These are phyloP conservation scores for Thielaviopsis punctulata DNA, from an alignment of 2,329 filamentous ascomycete genomes.

Conservation along the genomic window DNA sequence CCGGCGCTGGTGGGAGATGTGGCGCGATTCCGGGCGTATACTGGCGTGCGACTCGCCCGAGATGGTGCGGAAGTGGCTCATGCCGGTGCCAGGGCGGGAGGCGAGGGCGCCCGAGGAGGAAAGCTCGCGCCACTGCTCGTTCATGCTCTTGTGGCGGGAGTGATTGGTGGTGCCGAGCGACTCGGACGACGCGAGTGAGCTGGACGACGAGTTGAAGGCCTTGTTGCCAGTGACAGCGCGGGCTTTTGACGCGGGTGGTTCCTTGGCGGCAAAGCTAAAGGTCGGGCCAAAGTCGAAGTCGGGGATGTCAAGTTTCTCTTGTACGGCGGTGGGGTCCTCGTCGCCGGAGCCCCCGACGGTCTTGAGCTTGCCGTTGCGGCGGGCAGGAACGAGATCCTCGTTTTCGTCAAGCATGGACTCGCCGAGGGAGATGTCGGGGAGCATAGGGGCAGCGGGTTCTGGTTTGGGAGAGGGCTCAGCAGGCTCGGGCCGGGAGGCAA, in stretches of 20 bases:
- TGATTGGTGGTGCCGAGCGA: background rate
- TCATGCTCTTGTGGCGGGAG: slow-evolving; percentile 3
- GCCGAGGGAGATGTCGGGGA: slow-evolving; percentile 3
- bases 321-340: slow-evolving; percentile 7
- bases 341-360: slow-evolving; percentile 45
- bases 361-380: slow-evolving; percentile 53
- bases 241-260: slow-evolving; percentile 9
- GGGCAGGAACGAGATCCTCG: slow-evolving; percentile 14
- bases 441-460: background rate
- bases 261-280: slow-evolving; percentile 36
- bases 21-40: background rate
- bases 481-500: background rate
- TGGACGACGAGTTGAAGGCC: background rate
- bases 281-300: slow-evolving; percentile 77
- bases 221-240: slow-evolving; percentile 3
- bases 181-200: background rate
- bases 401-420: slow-evolving; percentile 15
- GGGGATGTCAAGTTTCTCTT: slow-evolving; percentile 41
- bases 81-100: slow-evolving; percentile 2
- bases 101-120: background rate
- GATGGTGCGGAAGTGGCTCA: slow-evolving; percentile 9
- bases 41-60: slow-evolving; percentile 4
- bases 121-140: slow-evolving; percentile 10
- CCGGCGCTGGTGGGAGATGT: slow-evolving; percentile 3
- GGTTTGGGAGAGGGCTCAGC: background rate